phyloP scores from a whole-genome alignment of 1,284 basidiomycete species.

The Mycena citricolor region DNA sequence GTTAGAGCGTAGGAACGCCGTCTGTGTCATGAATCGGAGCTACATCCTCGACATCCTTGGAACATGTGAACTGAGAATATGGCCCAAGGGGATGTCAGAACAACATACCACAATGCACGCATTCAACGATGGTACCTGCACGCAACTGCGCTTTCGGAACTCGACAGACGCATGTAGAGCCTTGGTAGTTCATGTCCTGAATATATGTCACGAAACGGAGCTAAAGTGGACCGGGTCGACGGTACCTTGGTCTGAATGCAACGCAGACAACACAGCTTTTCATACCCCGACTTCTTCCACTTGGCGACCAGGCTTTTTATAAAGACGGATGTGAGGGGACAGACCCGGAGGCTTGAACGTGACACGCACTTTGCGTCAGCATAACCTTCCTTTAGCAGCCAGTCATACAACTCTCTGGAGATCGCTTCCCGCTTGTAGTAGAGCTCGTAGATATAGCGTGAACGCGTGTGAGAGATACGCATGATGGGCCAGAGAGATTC shows the following conservation, averaged over 20 bases:
- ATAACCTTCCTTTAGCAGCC: slow-evolving; percentile 97
- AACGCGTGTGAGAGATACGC: slow-evolving; percentile 94
- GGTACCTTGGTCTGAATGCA: slow-evolving; percentile 93
- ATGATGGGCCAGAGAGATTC: slow-evolving; percentile 99
- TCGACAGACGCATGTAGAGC: slow-evolving; percentile 98
- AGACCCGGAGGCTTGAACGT: too few relatives aligned
- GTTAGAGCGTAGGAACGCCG: too few relatives aligned
- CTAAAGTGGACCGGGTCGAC: slow-evolving; percentile 13
- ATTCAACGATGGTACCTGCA: slow-evolving; percentile 92
- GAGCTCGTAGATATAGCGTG: slow-evolving; percentile 96
- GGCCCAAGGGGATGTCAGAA: slow-evolving; percentile 6
- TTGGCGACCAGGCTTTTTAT: slow-evolving; percentile 87
- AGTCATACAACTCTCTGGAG: slow-evolving; percentile 93
- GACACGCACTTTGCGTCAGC: slow-evolving; percentile 90
- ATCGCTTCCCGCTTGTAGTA: slow-evolving; percentile 99
- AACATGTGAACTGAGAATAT: slow-evolving; percentile 12
- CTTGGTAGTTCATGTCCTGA: slow-evolving; percentile 99
- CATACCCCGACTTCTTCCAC: slow-evolving; percentile 99
- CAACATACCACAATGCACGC: slow-evolving; percentile 90
- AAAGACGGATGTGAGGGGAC: slow-evolving; percentile 13
- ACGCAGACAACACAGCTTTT: slow-evolving; percentile 95
- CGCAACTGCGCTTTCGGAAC: slow-evolving; percentile 95
- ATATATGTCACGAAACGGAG: slow-evolving; percentile 18
- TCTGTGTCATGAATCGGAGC: slow-evolving; percentile 82
- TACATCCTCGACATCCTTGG: slow-evolving; percentile 78